Conservation (phyloP, 441 rosid species). For the Hura crepitans region DNA sequence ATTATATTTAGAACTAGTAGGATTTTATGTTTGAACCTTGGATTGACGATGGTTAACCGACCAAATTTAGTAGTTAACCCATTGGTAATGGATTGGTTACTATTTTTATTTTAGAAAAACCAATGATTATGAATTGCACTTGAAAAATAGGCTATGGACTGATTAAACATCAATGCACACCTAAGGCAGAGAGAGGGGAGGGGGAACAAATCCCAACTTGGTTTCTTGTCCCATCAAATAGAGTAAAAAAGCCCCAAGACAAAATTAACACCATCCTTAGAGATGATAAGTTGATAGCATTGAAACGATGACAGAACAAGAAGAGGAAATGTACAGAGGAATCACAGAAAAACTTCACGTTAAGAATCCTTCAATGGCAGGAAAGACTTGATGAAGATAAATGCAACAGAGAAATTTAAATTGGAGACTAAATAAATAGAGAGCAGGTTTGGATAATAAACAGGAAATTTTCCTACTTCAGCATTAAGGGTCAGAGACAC, state of each 20-base stretch:
- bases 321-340: background rate
- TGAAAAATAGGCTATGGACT: too few relatives aligned
- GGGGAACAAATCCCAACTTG: background rate
- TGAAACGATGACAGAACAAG: background rate
- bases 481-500: conserved; percentile 23
- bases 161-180: too few relatives aligned
- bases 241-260: background rate
- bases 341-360: background rate
- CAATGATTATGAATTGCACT: too few relatives aligned
- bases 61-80: too few relatives aligned
- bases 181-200: too few relatives aligned
- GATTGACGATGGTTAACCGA: too few relatives aligned
- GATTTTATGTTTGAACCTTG: too few relatives aligned
- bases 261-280: background rate
- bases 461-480: background rate
- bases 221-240: background rate
- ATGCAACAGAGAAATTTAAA: background rate
- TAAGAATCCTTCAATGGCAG: background rate
- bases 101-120: too few relatives aligned
- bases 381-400: background rate
- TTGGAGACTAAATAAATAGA: background rate
- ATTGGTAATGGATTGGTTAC: too few relatives aligned
- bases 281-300: background rate
- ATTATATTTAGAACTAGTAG: too few relatives aligned
- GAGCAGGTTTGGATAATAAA: background rate